Base-by-base conservation (phyloP, 768 basidiomycete genomes). In the Mycena haematopus region DNA sequence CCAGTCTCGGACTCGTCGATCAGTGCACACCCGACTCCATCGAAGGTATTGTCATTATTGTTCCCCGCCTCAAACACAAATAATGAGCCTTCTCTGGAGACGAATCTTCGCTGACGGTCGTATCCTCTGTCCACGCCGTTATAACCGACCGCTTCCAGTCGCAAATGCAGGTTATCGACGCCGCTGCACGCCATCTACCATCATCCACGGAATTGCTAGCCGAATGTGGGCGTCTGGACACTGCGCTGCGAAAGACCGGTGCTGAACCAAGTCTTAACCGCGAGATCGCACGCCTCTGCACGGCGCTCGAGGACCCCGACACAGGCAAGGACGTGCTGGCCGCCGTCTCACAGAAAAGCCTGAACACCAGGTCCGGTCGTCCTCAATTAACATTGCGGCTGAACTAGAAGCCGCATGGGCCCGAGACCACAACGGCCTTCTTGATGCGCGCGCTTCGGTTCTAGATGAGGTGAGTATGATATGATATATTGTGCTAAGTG, bases 361-460 rank as follows among this genome's bases (percentile, higher is more conserved):
- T 10, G 63, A 63, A 31, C 62, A 21, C 7, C 46, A 50, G 15
- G 44, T 10, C n/a, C 52, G 7, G 9, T 47, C 33, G 29, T 40
- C 40, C 36, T 10, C 40, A 14, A 25, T 69, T 45, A 69, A 77
- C 58, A 67, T 76, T 31, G 57, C 49, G 25, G 19, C 33, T 0
- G 72, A 75, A 22, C 51, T 79, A 14, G 72, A 76, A 53, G 60
- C 56, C 2, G 77, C 76, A 15, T 78, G 76, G 72, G 49, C 56
- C 2, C 52, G 66, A 7, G 79, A 80, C 56, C 76, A 78, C 47
- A 58, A 62, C 1, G 49, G 56, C 2, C 52, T 73, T 22, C 67
- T 79, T 6, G 62, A 71, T 38, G 56, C 65, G 6, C 68, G 71
- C 21, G 65, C 58, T 36, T 52, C 56, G 3, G 58, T 73, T 4